These are phyloP conservation scores for Cicer yamashitae DNA, from an alignment of 306 rosid genomes.

Conservation along the genomic window DNA sequence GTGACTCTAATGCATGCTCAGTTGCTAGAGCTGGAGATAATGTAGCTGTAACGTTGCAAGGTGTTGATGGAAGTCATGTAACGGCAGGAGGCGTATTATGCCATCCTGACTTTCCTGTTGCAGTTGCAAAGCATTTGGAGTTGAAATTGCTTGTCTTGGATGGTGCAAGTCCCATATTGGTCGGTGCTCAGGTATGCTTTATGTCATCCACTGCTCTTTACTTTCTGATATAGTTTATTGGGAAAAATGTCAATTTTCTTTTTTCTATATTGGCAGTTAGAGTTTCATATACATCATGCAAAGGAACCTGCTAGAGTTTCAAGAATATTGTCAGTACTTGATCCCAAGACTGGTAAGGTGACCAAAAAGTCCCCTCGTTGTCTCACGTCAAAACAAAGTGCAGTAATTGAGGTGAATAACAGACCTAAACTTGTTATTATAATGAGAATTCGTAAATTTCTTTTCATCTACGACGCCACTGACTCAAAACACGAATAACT, in stretches of 20 bases:
- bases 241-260: constrained; percentile 17
- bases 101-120: constrained; percentile 91
- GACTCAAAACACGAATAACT: constrained; percentile 13
- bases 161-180: constrained; percentile 71
- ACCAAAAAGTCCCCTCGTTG: constrained; percentile 85
- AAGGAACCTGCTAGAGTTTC: constrained; percentile 86
- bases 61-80: constrained; percentile 71
- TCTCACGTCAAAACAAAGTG: constrained; percentile 85
- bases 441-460: background rate
- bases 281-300: constrained; percentile 86
- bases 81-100: constrained; percentile 90
- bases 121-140: constrained; percentile 77
- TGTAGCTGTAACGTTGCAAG: constrained; percentile 78
- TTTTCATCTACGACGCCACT: background rate
- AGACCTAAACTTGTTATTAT: constrained; percentile 11
- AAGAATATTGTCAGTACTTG: constrained; percentile 71
- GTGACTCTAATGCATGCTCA: constrained; percentile 75
- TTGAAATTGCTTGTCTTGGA: constrained; percentile 88
- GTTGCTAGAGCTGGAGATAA: constrained; percentile 95
- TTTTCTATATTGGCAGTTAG: constrained; percentile 63
- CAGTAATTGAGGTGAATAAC: constrained; percentile 80
- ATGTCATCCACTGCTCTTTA: constrained; percentile 14
- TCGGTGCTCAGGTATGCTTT: constrained; percentile 84
- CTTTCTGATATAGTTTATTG: constrained; percentile 6
- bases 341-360: constrained; percentile 87